phyloP scores from a whole-genome alignment of 1,284 basidiomycete genomes.

The Ganoderma resinaceum region DNA sequence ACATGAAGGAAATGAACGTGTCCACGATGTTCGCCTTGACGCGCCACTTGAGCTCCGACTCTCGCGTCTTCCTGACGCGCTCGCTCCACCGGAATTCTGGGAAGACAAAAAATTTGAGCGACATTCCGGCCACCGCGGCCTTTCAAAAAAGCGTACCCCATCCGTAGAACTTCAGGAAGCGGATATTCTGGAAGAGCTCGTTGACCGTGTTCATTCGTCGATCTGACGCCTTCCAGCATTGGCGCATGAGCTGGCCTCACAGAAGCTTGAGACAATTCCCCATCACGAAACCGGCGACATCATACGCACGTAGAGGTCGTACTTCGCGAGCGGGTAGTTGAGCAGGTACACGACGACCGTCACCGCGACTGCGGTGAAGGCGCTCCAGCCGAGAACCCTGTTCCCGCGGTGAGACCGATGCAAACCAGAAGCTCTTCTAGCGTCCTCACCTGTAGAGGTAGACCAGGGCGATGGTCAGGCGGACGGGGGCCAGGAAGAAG shows the following conservation, averaged over 20 bases:
- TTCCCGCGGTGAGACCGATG: slow-evolving; percentile 15
- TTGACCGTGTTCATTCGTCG: slow-evolving; percentile 79
- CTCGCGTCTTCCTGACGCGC: slow-evolving; percentile 56
- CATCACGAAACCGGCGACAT: background rate
- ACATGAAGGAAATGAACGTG: slow-evolving; percentile 67
- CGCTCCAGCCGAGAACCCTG: slow-evolving; percentile 85
- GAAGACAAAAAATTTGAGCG: too few species aligned
- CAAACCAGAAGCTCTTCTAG: background rate
- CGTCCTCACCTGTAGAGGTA: slow-evolving; percentile 75
- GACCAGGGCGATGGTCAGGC: slow-evolving; percentile 73
- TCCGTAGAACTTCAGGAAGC: slow-evolving; percentile 76
- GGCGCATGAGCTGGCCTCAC: slow-evolving; percentile 57
- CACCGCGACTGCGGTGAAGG: slow-evolving; percentile 79
- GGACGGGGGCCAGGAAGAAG: slow-evolving; percentile 75
- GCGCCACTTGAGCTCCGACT: slow-evolving; percentile 66
- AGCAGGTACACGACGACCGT: slow-evolving; percentile 70
- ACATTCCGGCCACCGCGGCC: background rate
- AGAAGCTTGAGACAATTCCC: background rate
- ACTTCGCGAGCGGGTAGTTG: slow-evolving; percentile 70
- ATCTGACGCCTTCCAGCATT: slow-evolving; percentile 77
- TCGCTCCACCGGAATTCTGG: slow-evolving; percentile 54
- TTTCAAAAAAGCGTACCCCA: slow-evolving; percentile 55
- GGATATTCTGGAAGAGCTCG: slow-evolving; percentile 78
- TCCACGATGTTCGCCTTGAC: slow-evolving; percentile 68
- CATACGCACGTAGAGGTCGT: slow-evolving; percentile 65